phyloP scores from a whole-genome alignment of 768 basidiomycete genomes.

The Crucibulum laeve region DNA sequence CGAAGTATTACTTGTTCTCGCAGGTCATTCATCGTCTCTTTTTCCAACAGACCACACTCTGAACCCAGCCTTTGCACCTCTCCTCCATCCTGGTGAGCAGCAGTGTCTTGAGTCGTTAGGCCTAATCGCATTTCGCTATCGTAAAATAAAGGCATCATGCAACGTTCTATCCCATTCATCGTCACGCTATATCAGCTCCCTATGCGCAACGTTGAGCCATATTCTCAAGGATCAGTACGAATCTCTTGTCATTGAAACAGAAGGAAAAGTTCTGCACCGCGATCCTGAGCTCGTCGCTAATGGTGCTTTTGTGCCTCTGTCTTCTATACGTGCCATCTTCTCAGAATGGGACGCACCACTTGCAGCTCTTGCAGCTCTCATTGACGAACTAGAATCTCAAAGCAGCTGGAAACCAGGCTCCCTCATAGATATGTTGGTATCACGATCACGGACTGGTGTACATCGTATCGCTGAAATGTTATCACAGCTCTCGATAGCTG shows the following conservation, averaged over 20 bases:
- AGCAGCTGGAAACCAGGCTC: slow-evolving; percentile 69
- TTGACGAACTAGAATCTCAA: slow-evolving; percentile 56
- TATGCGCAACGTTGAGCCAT: slow-evolving; percentile 68
- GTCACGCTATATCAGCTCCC: slow-evolving; percentile 76
- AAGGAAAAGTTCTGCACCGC: slow-evolving; percentile 70
- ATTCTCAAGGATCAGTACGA: slow-evolving; percentile 82
- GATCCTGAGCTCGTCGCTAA: slow-evolving; percentile 76
- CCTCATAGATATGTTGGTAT: slow-evolving; percentile 74
- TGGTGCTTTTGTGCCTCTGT: slow-evolving; percentile 81
- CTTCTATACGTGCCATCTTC: slow-evolving; percentile 78
- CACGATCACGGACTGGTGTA: slow-evolving; percentile 73
- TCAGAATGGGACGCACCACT: slow-evolving; percentile 88
- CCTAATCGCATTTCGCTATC: slow-evolving; percentile 70
- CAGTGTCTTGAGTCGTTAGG: slow-evolving; percentile 80
- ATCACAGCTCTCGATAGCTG: slow-evolving; percentile 63
- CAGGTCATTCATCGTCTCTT: slow-evolving; percentile 83
- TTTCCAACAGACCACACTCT: slow-evolving; percentile 60
- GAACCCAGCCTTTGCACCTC: slow-evolving; percentile 58
- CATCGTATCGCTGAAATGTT: slow-evolving; percentile 72
- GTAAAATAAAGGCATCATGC: slow-evolving; percentile 61
- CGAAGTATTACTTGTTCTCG: slow-evolving; percentile 81
- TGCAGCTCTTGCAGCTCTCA: slow-evolving; percentile 60
- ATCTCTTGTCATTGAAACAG: slow-evolving; percentile 71
- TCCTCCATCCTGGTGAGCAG: slow-evolving; percentile 87
- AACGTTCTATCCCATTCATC: slow-evolving; percentile 45